Evolutionary conservation across 805 yeast species (phyloP), one percentile per base, ranked within the genome.

Genomic region (Spathaspora gorwiae): DNA sequence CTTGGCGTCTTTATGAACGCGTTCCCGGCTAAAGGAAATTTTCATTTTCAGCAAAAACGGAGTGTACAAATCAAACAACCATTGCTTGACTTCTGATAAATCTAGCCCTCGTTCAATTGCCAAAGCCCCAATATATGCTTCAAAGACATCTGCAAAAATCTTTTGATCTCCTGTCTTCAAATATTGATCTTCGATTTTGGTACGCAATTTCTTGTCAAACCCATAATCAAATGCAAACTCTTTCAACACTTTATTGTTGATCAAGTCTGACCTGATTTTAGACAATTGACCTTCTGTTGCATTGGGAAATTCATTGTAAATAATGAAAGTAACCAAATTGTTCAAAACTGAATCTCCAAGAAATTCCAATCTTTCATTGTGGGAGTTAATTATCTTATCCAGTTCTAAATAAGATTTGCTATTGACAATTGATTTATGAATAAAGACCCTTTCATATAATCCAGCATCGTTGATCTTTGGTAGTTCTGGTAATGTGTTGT

Each of bases 51-150:
- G 47, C 42, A 72, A 60, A 32, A 74, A 66, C 2, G 81, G 80
- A n/a, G 62, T 64, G 31, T 83, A 76, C 35, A 84, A 61, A 39
- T 67, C 61, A 6, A 61, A 54, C 26, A 86, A 58, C 92, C 92
- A 86, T 10, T 68, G 62, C 51, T 75, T 74, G 6, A 85, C 74
- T 19, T 63, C 72, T 2, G 67, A 60, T 41, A 76, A 66, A 48
- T 80, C 77, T 13, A 66, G 62, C 10, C 66, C 66, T 35, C 76
- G 68, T 50, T 87, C 95, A 19, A 79, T 70, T 7, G 76, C 75
- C 30, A 92, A 63, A 0, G 95, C 99, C 6, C 96, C 98, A 39
- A 94, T 75, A 54, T 92, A 92, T 0, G 98, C 97, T 65, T 94
- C 99, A 60, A 92, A 87, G 0, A 86, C 81, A 70, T 92, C 99